Conservation (phyloP, 441 rosid species). For the Eutrema salsugineum region DNA sequence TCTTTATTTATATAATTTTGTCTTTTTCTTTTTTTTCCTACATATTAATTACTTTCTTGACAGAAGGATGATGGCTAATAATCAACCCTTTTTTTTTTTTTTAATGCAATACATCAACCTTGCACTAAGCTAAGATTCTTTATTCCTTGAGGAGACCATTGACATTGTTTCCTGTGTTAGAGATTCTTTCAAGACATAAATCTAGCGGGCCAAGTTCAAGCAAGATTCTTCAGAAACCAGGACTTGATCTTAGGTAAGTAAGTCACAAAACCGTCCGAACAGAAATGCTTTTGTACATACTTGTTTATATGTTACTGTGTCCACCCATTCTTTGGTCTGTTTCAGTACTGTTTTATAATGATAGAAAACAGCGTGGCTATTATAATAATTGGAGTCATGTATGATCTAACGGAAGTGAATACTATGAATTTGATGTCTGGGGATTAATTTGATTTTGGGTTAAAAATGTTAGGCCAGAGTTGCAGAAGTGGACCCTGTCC, state of each 20-base stretch:
- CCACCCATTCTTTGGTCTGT: not conserved
- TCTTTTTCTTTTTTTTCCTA: not conserved
- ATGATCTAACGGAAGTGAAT: not conserved
- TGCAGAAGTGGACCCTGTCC: conserved; percentile 23
- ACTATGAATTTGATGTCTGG: not conserved
- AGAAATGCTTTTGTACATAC: not conserved
- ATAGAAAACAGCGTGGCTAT: not conserved
- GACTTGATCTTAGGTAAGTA: not conserved
- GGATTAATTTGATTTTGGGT: not conserved
- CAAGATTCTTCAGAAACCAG: not conserved
- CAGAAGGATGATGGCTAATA: not conserved
- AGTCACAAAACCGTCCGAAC: not conserved
- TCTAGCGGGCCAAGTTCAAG: not conserved
- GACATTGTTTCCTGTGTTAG: not conserved
- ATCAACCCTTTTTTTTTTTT: too few relatives aligned
- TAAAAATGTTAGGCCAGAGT: not conserved
- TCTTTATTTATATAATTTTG: too few relatives aligned
- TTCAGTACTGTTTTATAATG: not conserved
- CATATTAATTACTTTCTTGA: not conserved
- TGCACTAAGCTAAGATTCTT: not conserved
- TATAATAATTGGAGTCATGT: not conserved
- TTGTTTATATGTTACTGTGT: not conserved
- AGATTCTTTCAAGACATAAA: not conserved
- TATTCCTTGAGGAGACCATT: not conserved
- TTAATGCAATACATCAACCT: not conserved